These are phyloP conservation scores for Oemleria cerasiformis DNA, from an alignment of 306 rosid species.

Conservation along the genomic window DNA sequence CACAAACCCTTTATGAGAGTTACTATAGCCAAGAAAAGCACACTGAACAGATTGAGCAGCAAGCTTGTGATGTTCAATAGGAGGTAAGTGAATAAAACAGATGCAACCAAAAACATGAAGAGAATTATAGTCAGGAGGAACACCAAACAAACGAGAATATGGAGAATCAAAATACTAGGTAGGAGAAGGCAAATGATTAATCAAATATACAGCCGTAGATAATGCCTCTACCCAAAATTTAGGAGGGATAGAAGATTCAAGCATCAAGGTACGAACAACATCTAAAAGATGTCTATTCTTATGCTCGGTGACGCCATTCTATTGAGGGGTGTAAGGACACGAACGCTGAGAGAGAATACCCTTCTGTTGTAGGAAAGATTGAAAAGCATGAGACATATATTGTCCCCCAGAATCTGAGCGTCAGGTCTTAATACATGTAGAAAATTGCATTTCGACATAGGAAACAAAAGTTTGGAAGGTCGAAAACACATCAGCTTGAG, in stretches of 20 bases:
- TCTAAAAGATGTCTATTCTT: too few relatives aligned
- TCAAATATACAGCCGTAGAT: background rate
- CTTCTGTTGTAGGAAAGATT: too few relatives aligned
- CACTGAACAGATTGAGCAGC: too few relatives aligned
- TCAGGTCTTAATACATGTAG: too few relatives aligned
- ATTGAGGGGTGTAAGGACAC: too few relatives aligned
- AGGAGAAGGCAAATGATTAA: background rate
- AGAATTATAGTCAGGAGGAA: background rate
- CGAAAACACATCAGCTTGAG: too few relatives aligned
- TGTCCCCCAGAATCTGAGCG: too few relatives aligned
- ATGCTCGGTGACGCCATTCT: too few relatives aligned
- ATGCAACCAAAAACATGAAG: background rate
- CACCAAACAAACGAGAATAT: background rate
- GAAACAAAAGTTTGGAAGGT: conserved; percentile 1
- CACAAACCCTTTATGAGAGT: too few relatives aligned
- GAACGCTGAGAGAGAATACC: background rate
- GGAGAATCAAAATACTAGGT: background rate
- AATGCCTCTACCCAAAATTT: background rate
- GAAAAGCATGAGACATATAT: too few relatives aligned
- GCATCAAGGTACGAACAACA: too few relatives aligned
- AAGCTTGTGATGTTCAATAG: conserved; percentile 1
- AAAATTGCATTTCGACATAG: conserved; percentile 9
- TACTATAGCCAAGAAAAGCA: too few relatives aligned
- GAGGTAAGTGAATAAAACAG: background rate
- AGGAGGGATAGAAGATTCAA: conserved; percentile 2